A percentile compares a stretch with the other conserved stretches of the same genome.
These are phyloP conservation scores for Venturiaceae sp. DNA, from an alignment of 2,329 filamentous ascomycete species.

Conservation along the genomic window DNA sequence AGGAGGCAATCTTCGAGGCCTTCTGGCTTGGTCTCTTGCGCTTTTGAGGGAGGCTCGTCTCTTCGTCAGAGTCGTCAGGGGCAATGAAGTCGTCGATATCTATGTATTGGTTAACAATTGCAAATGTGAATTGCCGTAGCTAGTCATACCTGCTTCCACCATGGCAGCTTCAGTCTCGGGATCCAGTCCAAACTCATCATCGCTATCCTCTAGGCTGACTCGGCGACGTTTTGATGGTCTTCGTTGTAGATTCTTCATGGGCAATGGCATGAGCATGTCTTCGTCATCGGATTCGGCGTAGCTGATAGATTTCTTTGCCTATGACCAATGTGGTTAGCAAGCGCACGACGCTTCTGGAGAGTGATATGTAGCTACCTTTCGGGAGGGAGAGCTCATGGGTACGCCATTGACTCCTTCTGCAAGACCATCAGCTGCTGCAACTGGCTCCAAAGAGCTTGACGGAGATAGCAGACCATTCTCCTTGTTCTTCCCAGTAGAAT, in stretches of 20 bases:
- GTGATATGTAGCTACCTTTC: slow-evolving; percentile 6
- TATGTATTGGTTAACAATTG: slow-evolving; percentile 16
- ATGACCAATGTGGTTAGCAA: background rate
- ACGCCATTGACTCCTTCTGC: slow-evolving; percentile 4
- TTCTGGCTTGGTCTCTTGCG: slow-evolving; percentile 47
- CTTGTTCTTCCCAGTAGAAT: slow-evolving; percentile 37
- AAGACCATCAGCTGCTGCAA: slow-evolving; percentile 21
- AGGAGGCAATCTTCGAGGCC: slow-evolving; percentile 38
- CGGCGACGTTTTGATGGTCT: slow-evolving; percentile 48
- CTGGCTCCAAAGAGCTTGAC: slow-evolving; percentile 24
- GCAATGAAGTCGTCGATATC: slow-evolving; percentile 85
- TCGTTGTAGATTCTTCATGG: slow-evolving; percentile 31
- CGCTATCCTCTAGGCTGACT: slow-evolving; percentile 52
- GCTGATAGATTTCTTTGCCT: slow-evolving; percentile 57
- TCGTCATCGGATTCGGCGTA: slow-evolving; percentile 74
- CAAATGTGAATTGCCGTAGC: background rate
- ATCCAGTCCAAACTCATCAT: slow-evolving; percentile 57
- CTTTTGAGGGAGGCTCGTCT: slow-evolving; percentile 54
- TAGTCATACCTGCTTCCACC: slow-evolving; percentile 43
- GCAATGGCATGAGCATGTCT: slow-evolving; percentile 53
- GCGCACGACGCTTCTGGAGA: background rate
- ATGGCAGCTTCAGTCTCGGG: slow-evolving; percentile 45
- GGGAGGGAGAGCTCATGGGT: background rate
- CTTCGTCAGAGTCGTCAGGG: slow-evolving; percentile 74
- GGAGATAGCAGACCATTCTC: slow-evolving; percentile 39